phyloP scores from a whole-genome alignment of 192 early-diverging fungal species.

The Martensiomyces pterosporus region DNA sequence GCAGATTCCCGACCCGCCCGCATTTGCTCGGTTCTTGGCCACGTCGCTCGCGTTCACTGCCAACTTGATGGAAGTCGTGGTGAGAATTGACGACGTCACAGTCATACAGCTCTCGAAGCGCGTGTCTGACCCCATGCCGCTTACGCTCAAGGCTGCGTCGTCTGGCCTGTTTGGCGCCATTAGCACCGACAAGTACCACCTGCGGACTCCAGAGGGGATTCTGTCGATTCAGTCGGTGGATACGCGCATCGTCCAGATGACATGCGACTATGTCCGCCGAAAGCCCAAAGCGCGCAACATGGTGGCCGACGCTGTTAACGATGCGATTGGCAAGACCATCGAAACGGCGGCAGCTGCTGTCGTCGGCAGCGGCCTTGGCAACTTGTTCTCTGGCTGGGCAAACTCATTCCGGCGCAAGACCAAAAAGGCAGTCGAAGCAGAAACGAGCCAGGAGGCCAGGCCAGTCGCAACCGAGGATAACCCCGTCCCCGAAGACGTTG shows the following conservation, averaged over 20 bases:
- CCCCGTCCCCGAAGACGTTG: background rate
- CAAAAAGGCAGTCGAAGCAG: background rate
- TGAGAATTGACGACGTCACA: constrained; percentile 58
- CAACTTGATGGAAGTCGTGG: constrained; percentile 61
- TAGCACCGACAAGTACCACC: constrained; percentile 19
- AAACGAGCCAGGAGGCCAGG: background rate
- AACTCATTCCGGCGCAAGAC: constrained; percentile 1
- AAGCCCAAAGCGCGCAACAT: background rate
- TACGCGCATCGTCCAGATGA: constrained; percentile 52
- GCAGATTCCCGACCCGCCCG: constrained; percentile 57
- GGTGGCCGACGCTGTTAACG: background rate
- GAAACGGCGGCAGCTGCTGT: background rate
- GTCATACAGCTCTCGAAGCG: constrained; percentile 65
- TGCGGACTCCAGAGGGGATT: constrained; percentile 65
- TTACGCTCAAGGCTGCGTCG: constrained; percentile 45
- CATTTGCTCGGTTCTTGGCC: constrained; percentile 58
- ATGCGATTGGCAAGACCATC: background rate
- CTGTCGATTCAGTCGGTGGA: constrained; percentile 63
- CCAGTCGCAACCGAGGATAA: background rate
- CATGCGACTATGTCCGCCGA: constrained; percentile 20
- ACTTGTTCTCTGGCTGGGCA: background rate
- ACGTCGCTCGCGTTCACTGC: constrained; percentile 71
- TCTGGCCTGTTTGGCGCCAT: background rate
- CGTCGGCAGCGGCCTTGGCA: background rate
- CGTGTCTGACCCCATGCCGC: constrained; percentile 55